These are phyloP conservation scores for Penicillium alfredii DNA, from an alignment of 495 filamentous ascomycete species.

Conservation along the genomic window DNA sequence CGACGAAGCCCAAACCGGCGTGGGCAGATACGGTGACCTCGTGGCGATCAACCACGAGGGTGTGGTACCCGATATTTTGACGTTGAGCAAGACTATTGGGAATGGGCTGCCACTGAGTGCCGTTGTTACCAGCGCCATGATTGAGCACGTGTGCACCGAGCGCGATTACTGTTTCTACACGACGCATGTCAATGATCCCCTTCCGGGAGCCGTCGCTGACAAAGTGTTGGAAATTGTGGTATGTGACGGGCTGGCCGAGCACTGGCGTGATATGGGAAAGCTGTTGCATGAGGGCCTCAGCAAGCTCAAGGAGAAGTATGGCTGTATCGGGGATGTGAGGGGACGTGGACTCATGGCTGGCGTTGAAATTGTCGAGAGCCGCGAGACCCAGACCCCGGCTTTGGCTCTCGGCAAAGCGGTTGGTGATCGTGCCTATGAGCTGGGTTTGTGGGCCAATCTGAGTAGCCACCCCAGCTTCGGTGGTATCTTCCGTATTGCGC, in stretches of 20 bases:
- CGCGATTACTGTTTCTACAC: slow-evolving; percentile 11
- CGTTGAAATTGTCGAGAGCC: slow-evolving; percentile 9
- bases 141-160: slow-evolving; percentile 5
- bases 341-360: slow-evolving; percentile 14
- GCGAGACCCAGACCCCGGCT: slow-evolving; percentile 8
- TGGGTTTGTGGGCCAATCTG: slow-evolving; percentile 17
- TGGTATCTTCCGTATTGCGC: slow-evolving; percentile 10
- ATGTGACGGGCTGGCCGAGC: slow-evolving; percentile 5
- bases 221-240: slow-evolving; percentile 15
- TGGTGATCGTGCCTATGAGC: slow-evolving; percentile 13
- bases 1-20: slow-evolving; percentile 51
- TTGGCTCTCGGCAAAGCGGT: slow-evolving; percentile 8
- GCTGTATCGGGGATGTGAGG: slow-evolving; percentile 10
- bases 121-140: slow-evolving; percentile 6
- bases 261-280: slow-evolving; percentile 8
- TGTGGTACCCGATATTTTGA: slow-evolving; percentile 41
- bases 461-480: slow-evolving; percentile 16
- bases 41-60: slow-evolving; percentile 45
- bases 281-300: slow-evolving; percentile 4
- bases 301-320: slow-evolving; percentile 7
- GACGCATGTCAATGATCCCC: slow-evolving; percentile 12
- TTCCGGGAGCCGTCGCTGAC: slow-evolving; percentile 9
- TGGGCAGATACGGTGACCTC: slow-evolving; percentile 47
- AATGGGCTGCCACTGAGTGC: slow-evolving; percentile 11
- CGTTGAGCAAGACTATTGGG: slow-evolving; percentile 11